A percentile compares a stretch with the other conserved stretches of the same genome.
Evolutionary conservation across 2,329 filamentous ascomycete species (phyloP).

Genomic region (Penicillium sp.): DNA sequence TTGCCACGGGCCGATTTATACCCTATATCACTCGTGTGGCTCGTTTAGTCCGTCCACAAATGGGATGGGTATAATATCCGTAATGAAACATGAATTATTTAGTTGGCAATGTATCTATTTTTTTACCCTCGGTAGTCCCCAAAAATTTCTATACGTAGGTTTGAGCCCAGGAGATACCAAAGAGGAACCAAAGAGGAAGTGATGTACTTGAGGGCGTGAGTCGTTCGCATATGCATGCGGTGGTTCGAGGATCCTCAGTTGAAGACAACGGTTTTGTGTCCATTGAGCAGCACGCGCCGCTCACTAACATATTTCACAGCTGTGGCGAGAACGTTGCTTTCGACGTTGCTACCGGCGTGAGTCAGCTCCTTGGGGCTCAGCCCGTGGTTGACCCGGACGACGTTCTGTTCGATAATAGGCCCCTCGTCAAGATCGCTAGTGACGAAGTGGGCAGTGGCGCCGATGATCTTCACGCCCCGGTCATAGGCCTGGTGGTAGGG

Average conservation of each 20-base stretch:
- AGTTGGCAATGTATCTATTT: not conserved
- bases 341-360: conserved; percentile 75
- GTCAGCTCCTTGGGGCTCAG: conserved; percentile 71
- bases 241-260: conserved; percentile 32
- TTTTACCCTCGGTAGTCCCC: not conserved
- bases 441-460: conserved; percentile 79
- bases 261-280: conserved; percentile 75
- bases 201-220: not conserved
- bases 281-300: conserved; percentile 70
- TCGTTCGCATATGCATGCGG: not conserved
- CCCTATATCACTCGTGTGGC: too few species aligned
- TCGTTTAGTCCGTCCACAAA: too few species aligned
- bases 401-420: conserved; percentile 81
- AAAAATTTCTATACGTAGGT: not conserved
- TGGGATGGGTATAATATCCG: not conserved
- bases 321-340: conserved; percentile 74
- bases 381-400: conserved; percentile 69
- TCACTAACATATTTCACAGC: conserved; percentile 82
- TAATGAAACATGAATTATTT: not conserved
- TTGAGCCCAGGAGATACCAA: not conserved
- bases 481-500: conserved; percentile 86
- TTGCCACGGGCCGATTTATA: not conserved
- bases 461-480: conserved; percentile 81
- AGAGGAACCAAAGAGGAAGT: not conserved
- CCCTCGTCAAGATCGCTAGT: conserved; percentile 81